phyloP scores from a whole-genome alignment of 2,329 filamentous ascomycete species.

The Periconia macrospinosa region DNA sequence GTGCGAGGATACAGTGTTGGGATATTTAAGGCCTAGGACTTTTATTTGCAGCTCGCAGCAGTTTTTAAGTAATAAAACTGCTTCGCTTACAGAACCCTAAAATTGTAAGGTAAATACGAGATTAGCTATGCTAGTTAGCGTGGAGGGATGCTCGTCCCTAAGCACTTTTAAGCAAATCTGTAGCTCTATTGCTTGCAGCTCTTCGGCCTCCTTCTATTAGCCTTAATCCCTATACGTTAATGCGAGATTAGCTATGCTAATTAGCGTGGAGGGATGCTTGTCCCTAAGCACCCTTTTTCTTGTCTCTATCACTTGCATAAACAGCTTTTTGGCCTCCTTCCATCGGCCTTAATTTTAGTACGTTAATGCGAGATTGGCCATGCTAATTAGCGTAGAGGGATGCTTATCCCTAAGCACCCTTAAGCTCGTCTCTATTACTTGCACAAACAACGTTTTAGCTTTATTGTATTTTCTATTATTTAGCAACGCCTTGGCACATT shows the following conservation, averaged over 20 bases:
- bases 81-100: too few relatives aligned
- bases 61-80: too few relatives aligned
- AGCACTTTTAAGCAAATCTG: neutral
- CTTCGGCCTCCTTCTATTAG: neutral
- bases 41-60: too few relatives aligned
- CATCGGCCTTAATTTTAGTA: neutral
- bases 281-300: neutral
- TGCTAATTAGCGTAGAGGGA: neutral
- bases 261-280: neutral
- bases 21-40: too few relatives aligned
- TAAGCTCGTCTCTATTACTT: neutral
- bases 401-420: neutral
- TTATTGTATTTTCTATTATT: neutral
- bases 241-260: neutral
- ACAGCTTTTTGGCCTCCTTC: neutral
- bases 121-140: neutral
- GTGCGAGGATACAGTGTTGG: too few relatives aligned
- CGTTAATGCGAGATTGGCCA: neutral
- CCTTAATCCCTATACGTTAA: neutral
- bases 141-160: neutral
- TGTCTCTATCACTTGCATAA: neutral
- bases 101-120: too few relatives aligned
- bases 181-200: neutral
- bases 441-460: neutral
- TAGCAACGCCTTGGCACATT: too few relatives aligned